Conservation (phyloP, 306 rosid species). For the Vachellia pachyceras region DNA sequence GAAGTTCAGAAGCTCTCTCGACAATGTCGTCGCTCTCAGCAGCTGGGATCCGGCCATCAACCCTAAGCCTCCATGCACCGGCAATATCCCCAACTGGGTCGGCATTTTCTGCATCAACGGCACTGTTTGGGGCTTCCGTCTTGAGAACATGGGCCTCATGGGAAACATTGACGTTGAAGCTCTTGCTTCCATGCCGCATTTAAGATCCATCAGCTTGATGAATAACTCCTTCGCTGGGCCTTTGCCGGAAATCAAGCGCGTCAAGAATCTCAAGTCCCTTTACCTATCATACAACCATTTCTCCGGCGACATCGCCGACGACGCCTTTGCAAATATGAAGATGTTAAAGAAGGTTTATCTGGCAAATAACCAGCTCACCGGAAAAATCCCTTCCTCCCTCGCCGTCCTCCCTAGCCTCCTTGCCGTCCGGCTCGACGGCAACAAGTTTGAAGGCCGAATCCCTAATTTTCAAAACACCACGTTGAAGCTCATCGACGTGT, state of each 20-base stretch:
- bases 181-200: slow-evolving; percentile 44
- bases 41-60: slow-evolving; percentile 60
- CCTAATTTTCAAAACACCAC: slow-evolving; percentile 51
- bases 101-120: slow-evolving; percentile 65
- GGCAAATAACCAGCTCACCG: slow-evolving; percentile 62
- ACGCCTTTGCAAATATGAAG: slow-evolving; percentile 58
- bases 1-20: slow-evolving; percentile 60
- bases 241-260: slow-evolving; percentile 54
- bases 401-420: slow-evolving; percentile 55
- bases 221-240: slow-evolving; percentile 80
- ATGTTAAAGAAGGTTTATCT: slow-evolving; percentile 59
- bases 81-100: slow-evolving; percentile 56
- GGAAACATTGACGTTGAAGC: slow-evolving; percentile 57
- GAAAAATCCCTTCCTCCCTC: slow-evolving; percentile 79
- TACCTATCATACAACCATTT: slow-evolving; percentile 75
- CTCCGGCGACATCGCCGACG: slow-evolving; percentile 70
- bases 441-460: slow-evolving; percentile 78
- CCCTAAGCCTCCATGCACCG: slow-evolving; percentile 61
- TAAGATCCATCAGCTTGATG: slow-evolving; percentile 70
- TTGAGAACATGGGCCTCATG: slow-evolving; percentile 68
- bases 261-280: slow-evolving; percentile 54
- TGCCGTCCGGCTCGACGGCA: slow-evolving; percentile 60
- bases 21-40: slow-evolving; percentile 36
- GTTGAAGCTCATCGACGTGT: slow-evolving; percentile 55
- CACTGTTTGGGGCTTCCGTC: slow-evolving; percentile 65